A percentile compares a stretch with the other conserved stretches of the same genome.
phyloP scores from a whole-genome alignment of 106 monocot species.

The Dendrobium officinale region DNA sequence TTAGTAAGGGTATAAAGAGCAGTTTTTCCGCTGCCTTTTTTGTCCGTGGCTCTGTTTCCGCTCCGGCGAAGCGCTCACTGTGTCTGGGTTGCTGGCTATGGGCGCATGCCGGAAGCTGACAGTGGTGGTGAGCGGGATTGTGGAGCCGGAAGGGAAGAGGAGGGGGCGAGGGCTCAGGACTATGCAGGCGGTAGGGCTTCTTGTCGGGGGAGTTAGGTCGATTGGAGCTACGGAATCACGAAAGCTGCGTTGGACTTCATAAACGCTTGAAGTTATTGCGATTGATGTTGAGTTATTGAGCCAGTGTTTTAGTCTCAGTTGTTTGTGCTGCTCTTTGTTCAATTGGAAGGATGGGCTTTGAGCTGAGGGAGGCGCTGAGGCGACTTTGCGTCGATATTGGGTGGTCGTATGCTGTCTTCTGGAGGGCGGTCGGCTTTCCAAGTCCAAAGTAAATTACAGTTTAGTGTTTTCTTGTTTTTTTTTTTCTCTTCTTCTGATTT shows the following conservation, averaged over 20 bases:
- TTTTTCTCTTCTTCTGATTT: neutral
- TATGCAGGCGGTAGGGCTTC: slow-evolving; percentile 47
- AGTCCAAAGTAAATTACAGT: slow-evolving; percentile 5
- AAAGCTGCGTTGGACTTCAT: slow-evolving; percentile 29
- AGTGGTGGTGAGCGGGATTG: slow-evolving; percentile 13
- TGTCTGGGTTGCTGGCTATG: slow-evolving; percentile 1
- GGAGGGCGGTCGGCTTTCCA: slow-evolving; percentile 36
- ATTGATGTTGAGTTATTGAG: slow-evolving; percentile 7
- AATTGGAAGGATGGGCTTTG: slow-evolving; percentile 27
- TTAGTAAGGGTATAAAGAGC: neutral
- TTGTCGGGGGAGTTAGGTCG: slow-evolving; percentile 48
- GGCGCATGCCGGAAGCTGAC: slow-evolving; percentile 12
- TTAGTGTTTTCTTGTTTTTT: neutral
- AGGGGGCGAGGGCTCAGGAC: slow-evolving; percentile 38
- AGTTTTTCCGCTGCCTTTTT: neutral
- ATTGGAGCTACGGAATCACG: slow-evolving; percentile 24
- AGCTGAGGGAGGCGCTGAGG: slow-evolving; percentile 39
- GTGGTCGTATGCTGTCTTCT: slow-evolving; percentile 84
- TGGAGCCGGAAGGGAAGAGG: slow-evolving; percentile 32
- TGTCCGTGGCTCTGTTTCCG: neutral
- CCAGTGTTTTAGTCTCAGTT: neutral
- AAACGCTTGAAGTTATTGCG: slow-evolving; percentile 15
- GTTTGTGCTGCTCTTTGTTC: neutral
- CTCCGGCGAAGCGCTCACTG: neutral
- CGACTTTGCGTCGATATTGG: slow-evolving; percentile 68